Evolutionary conservation across 2,329 filamentous ascomycete genomes (phyloP), one percentile per base, ranked within the genome.

Genomic region (Bipolaris zeicola): DNA sequence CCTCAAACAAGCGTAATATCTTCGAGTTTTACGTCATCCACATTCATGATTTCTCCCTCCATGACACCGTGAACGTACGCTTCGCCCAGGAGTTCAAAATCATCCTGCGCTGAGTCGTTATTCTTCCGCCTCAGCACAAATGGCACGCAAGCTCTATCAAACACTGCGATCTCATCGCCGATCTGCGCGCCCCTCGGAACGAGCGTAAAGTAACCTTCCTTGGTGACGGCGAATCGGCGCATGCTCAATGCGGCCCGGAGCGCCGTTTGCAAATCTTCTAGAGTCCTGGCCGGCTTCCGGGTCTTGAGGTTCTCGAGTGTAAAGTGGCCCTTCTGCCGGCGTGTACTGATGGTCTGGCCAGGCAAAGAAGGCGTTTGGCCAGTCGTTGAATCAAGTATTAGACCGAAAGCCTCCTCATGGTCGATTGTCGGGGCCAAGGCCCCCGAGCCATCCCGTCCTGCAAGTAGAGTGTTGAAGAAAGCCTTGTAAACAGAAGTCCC

Each of bases 1-100:
- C 6, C 26, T 59, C 39, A 66, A 5, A 61, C 48, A 31, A 67
- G 53, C 10, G 51, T 61, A 3, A 67, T 57, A 18, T 62, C 54
- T 37, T 52, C 36, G 14, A 63, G 13, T 3, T 33, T 11, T 6
- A 57, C 11, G 14, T 63, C 52, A 6, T 58, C 37, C 50, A 52
- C 45, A 6, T 20, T 38, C 52, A 64, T 39, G 6, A 57, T 60
- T 34, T 70, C 64, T 0, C 66, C 65, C 20, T 64, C 46, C 64
- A 66, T 70, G 11, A 69, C 52, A 0, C 66, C 65, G 41, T 71
- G 65, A 13, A 67, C 64, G 47, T 69, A 68, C 8, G 57, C 47
- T 33, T 68, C 67, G 18, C 67, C 67, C 24, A 70, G 13, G 5
- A 70, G 44, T 46, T 65, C 59, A 37, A 61, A 61, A 6, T 22